Evolutionary conservation across 1,284 basidiomycete species (phyloP).

Genomic region (Sphaerobolus stellatus): DNA sequence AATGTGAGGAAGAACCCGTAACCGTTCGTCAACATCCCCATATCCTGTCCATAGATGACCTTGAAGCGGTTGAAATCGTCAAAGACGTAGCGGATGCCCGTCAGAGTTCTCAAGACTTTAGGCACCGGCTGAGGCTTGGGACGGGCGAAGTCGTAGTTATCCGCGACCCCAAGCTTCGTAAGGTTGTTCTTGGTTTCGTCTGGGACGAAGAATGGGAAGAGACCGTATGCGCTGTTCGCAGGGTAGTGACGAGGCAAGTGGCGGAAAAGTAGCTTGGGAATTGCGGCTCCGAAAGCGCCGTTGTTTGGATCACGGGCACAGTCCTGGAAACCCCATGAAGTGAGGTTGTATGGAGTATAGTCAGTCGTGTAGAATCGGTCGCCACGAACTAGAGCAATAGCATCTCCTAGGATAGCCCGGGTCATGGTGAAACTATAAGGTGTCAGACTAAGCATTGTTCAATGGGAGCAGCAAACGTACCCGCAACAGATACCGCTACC

Average conservation of each 20-base stretch:
- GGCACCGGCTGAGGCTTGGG: constrained; percentile 32
- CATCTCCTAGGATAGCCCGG: constrained; percentile 48
- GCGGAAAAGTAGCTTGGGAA: constrained; percentile 68
- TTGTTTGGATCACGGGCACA: constrained; percentile 62
- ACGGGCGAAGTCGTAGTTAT: constrained; percentile 44
- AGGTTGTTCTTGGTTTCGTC: constrained; percentile 43
- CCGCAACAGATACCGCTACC: constrained; percentile 51
- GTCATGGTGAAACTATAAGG: constrained; percentile 47
- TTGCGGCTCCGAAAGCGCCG: constrained; percentile 70
- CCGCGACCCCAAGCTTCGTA: constrained; percentile 37
- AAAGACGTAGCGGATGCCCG: constrained; percentile 44
- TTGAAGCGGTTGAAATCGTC: constrained; percentile 40
- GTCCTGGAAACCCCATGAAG: constrained; percentile 75
- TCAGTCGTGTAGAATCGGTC: constrained; percentile 50
- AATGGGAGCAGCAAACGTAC: constrained; percentile 18
- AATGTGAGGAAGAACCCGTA: constrained; percentile 35
- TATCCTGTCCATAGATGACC: constrained; percentile 28
- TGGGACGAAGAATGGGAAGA: constrained; percentile 59
- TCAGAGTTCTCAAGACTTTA: constrained; percentile 42
- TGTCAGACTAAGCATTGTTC: neutral
- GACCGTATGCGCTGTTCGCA: constrained; percentile 29
- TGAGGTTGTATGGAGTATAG: constrained; percentile 48
- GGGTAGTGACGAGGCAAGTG: constrained; percentile 71
- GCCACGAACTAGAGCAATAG: constrained; percentile 50
- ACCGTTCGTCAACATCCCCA: constrained; percentile 22